These are phyloP conservation scores for Boletus sp. DNA, from an alignment of 768 basidiomycete genomes.

Conservation along the genomic window DNA sequence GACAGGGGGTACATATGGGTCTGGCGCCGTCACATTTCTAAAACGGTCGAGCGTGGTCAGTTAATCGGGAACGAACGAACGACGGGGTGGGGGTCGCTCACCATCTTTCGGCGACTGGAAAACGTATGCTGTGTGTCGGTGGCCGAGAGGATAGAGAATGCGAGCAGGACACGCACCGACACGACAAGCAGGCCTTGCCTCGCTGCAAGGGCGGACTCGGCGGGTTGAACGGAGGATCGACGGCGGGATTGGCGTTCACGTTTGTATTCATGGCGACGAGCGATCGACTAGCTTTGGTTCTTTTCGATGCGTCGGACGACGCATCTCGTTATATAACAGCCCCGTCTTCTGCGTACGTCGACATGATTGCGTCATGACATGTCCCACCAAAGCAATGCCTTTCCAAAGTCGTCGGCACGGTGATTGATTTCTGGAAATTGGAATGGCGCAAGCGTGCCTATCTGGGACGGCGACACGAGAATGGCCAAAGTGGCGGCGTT, in stretches of 20 bases:
- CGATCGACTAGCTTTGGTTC: neutral
- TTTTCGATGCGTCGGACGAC: neutral
- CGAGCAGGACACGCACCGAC: slow-evolving; percentile 38
- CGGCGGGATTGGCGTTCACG: slow-evolving; percentile 1
- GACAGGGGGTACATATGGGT: slow-evolving; percentile 66
- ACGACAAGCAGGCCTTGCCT: slow-evolving; percentile 52
- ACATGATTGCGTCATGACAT: neutral
- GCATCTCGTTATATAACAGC: neutral
- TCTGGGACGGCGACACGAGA: neutral
- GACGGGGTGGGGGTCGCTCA: slow-evolving; percentile 15
- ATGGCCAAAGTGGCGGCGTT: too few relatives aligned
- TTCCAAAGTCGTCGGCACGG: neutral
- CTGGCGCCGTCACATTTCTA: slow-evolving; percentile 69
- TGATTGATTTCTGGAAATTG: neutral
- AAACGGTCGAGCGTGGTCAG: neutral
- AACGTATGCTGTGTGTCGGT: neutral
- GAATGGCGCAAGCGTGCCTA: neutral
- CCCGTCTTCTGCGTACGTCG: neutral
- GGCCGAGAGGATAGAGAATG: neutral
- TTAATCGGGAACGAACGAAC: neutral
- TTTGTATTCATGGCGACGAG: neutral
- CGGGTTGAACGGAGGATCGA: neutral
- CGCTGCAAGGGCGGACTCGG: slow-evolving; percentile 36
- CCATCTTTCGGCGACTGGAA: slow-evolving; percentile 50
- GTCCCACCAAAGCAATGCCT: neutral